Evolutionary conservation across 495 filamentous ascomycete species (phyloP), one percentile per base, ranked within the genome.

Genomic region (Amphirosellinia nigrospora): DNA sequence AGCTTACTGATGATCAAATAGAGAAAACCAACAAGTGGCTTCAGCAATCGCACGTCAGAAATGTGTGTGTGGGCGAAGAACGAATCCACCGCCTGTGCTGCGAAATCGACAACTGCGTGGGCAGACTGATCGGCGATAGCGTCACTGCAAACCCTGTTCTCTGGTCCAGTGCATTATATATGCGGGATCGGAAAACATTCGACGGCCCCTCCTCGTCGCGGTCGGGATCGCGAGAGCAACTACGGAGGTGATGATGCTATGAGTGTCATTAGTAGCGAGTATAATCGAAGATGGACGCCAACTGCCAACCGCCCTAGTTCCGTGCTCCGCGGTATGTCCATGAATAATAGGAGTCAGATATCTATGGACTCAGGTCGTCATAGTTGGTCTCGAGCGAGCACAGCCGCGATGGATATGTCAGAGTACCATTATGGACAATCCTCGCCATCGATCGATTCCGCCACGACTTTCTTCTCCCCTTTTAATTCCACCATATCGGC

Each of bases 51-150:
- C 89, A 88, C 13, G 88, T 98, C 26, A 94, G 96, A 78, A 98
- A 97, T 74, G 94, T 98, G 79, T 99, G 96, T 82, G 91, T 90
- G 74, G 96, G 94, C 21, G 96, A 99, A 76, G 96, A 99, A 81
- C 84, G 96, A 43, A 96, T 99, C 63, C 96, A 99, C 77, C 89
- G 94, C 19, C 97, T 99, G 77, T 96, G 91, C 77, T 90, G 94
- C 58, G 96, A 98, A 76, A 87, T 99, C 30, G 92, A 96, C 66
- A 92, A 86, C 66, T 97, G 93, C 72, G 90, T 97, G 79, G 91
- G 86, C 74, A 95, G 94, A 77, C 84, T 99, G 1, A 91, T 97
- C 23, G 93, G 94, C 45, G 92, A 96, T 64, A 93, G 89, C 64
- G 89, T 97, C 76, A 81, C 93, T 52, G 94, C 97, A 50, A 92